Evolutionary conservation across 768 basidiomycete species (phyloP).

Genomic region (Phanerochaete sordida): DNA sequence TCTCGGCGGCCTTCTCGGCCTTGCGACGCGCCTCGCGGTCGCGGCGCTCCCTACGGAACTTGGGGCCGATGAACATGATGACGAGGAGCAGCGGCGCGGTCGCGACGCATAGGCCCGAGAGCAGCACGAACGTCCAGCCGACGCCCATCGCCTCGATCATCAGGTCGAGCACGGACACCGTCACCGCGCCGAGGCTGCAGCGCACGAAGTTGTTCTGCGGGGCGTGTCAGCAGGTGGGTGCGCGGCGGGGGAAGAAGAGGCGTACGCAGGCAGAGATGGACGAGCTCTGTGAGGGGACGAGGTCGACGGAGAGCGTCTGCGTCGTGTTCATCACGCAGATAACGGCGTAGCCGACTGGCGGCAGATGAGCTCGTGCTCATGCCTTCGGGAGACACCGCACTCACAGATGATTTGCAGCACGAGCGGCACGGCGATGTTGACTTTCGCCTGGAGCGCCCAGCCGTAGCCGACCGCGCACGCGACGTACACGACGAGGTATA

Average conservation of each 20-base stretch:
- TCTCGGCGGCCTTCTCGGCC: neutral
- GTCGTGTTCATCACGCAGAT: conserved; percentile 50
- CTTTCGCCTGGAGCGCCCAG: conserved; percentile 50
- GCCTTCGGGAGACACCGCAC: no score
- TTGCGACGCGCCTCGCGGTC: neutral
- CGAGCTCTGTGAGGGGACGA: conserved; percentile 57
- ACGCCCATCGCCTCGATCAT: conserved; percentile 52
- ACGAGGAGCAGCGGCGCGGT: conserved; percentile 49
- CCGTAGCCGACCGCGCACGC: conserved; percentile 51
- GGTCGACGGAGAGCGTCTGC: conserved; percentile 64
- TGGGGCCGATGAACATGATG: conserved; percentile 52
- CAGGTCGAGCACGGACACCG: conserved; percentile 60
- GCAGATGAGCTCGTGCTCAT: no score
- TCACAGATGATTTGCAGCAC: conserved; percentile 40
- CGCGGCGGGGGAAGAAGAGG: conserved; percentile 5
- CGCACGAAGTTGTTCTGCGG: conserved; percentile 68
- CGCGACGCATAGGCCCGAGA: conserved; percentile 45
- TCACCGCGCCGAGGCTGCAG: conserved; percentile 53
- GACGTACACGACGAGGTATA: conserved; percentile 35
- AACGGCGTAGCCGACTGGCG: conserved; percentile 51
- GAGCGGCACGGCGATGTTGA: conserved; percentile 49
- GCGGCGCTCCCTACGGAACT: conserved; percentile 35
- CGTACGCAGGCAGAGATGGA: conserved; percentile 70
- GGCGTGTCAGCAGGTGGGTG: neutral
- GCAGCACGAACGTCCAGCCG: conserved; percentile 68